Evolutionary conservation across 1,284 basidiomycete genomes (phyloP), one percentile per base, ranked within the genome.

Genomic region (Sphaerobolus stellatus): DNA sequence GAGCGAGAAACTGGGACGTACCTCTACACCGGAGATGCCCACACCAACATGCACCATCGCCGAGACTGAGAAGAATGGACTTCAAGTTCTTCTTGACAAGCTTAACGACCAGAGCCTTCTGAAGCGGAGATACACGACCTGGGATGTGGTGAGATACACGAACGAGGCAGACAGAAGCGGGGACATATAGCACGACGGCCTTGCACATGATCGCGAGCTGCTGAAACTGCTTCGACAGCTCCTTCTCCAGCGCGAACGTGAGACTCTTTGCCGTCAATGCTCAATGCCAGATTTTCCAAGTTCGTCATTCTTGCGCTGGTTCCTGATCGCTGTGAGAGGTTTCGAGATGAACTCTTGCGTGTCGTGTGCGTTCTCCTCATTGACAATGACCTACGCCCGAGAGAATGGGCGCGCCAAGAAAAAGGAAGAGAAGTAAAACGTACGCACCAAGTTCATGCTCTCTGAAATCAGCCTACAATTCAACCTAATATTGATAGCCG

Each of bases 401-500:
- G 14, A 44, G 16, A 18, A n/a, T n/a, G n/a, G n/a, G n/a, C n/a
- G n/a, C n/a, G n/a, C n/a, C n/a, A n/a, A n/a, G n/a, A n/a, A n/a
- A n/a, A n/a, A n/a, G n/a, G n/a, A n/a, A n/a, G n/a, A n/a, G n/a
- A n/a, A n/a, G n/a, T n/a, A n/a, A n/a, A n/a, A n/a, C n/a, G n/a
- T n/a, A n/a, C 84, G 56, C 62, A 94, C 94, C 73, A 99, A 65
- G 68, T 97, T 98, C 97, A 99, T 99, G 14, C 92, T 94, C 73
- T 99, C 97, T 2, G 94, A 94, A 58, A 99, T 98, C 60, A 99
- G 72, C 58, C 93, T 84, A 75, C 96, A 99, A 2, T 93, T 95
- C 79, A 99, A 86, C 48, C 97, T 97, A 60, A 99, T 99, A 66
- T 99, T 99, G 75, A 99, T 98, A 14, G 97, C 97, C 2, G 97